Evolutionary conservation across 345 rosid genomes (phyloP).

Genomic region (Jatropha curcas): DNA sequence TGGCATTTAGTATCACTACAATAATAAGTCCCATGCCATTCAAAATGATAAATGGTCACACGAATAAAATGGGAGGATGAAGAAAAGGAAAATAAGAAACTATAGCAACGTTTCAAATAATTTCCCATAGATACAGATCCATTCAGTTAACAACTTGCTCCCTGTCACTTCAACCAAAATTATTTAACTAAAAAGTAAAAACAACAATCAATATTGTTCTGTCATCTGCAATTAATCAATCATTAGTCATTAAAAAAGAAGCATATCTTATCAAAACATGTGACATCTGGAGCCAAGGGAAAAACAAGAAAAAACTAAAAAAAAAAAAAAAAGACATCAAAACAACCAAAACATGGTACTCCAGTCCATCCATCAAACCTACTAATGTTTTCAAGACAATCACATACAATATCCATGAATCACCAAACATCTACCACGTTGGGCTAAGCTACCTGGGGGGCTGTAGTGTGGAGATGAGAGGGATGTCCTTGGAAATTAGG

Average conservation of each 20-base stretch:
- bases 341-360: not conserved
- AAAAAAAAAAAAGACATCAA: too few species aligned
- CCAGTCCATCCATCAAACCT: not conserved
- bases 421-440: too few species aligned
- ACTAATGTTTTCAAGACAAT: conserved; percentile 11
- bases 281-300: not conserved
- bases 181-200: not conserved
- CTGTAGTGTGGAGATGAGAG: too few species aligned
- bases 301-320: too few species aligned
- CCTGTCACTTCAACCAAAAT: not conserved
- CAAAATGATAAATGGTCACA: not conserved
- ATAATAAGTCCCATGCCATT: not conserved
- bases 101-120: not conserved
- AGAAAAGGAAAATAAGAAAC: not conserved
- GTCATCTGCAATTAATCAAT: not conserved
- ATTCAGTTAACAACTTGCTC: not conserved
- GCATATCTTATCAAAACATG: not conserved
- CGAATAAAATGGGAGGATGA: too few species aligned
- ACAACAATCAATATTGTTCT: not conserved
- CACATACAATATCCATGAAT: not conserved
- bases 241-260: not conserved
- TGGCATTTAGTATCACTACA: conserved; percentile 8
- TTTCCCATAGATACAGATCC: not conserved
- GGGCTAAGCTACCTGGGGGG: too few species aligned
- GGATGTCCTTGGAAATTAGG: too few species aligned